Percentiles rank a stretch among this genome's conserved stretches.
Conservation (phyloP, 225 moss, liverwort and hornwort genomes). For the Climacium dendroides region DNA sequence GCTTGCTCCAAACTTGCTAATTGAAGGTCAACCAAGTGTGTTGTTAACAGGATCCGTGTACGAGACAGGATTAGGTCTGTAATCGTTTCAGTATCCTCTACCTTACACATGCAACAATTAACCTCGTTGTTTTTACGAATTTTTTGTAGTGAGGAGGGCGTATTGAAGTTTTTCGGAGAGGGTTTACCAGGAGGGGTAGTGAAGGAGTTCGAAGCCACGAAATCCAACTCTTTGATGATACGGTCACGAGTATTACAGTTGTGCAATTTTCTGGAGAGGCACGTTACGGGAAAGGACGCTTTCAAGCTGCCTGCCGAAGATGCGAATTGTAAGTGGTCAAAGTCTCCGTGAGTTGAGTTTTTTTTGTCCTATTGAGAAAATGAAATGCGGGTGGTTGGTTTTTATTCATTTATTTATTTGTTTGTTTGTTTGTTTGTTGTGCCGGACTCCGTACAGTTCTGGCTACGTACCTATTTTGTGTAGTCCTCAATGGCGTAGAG, state of each 20-base stretch:
- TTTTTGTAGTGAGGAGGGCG: constrained; percentile 39
- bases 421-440: not conserved
- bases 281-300: constrained; percentile 25
- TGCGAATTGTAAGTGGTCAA: constrained; percentile 12
- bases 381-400: not conserved
- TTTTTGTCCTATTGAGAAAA: not conserved
- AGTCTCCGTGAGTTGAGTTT: not conserved
- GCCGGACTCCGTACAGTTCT: not conserved
- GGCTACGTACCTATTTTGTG: not conserved
- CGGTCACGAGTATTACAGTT: constrained; percentile 55
- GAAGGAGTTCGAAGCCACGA: constrained; percentile 77
- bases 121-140: not conserved
- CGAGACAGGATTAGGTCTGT: not conserved
- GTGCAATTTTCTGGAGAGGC: constrained; percentile 62
- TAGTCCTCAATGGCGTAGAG: not conserved
- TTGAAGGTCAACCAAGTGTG: not conserved
- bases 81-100: not conserved
- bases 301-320: constrained; percentile 29
- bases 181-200: constrained; percentile 61
- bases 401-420: not conserved
- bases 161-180: constrained; percentile 64
- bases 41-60: not conserved
- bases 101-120: not conserved
- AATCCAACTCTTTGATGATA: constrained; percentile 57
- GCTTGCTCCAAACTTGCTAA: not conserved